These are phyloP conservation scores for Aspergillus saccharolyticus DNA, from an alignment of 495 filamentous ascomycete genomes.

Conservation along the genomic window DNA sequence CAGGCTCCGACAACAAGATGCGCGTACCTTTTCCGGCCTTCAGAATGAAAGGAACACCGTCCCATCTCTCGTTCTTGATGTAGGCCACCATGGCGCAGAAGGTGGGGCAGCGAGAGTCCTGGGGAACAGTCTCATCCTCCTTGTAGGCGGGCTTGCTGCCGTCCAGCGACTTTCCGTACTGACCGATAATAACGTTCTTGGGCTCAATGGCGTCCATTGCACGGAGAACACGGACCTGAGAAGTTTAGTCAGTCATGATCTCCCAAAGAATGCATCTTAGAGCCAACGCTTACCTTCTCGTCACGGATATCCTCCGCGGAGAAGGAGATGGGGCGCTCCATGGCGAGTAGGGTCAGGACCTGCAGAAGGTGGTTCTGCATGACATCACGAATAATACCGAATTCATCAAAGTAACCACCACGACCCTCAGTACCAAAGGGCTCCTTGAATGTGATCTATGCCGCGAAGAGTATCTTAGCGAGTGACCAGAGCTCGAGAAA, in stretches of 20 bases:
- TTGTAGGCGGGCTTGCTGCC: constrained; percentile 97
- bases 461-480: constrained; percentile 3
- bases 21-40: constrained; percentile 88
- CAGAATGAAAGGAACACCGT: constrained; percentile 98
- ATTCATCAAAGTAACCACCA: constrained; percentile 99
- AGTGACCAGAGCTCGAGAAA: not conserved
- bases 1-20: not conserved
- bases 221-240: constrained; percentile 72
- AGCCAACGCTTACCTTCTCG: constrained; percentile 70
- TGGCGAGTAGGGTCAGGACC: constrained; percentile 90
- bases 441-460: constrained; percentile 95
- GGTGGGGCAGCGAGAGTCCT: constrained; percentile 94
- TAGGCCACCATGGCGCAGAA: constrained; percentile 96
- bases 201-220: constrained; percentile 94
- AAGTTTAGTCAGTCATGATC: not conserved
- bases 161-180: constrained; percentile 95
- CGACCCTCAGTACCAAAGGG: constrained; percentile 99
- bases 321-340: constrained; percentile 98
- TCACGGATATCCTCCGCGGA: constrained; percentile 98
- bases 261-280: not conserved
- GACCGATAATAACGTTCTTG: constrained; percentile 99
- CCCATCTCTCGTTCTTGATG: constrained; percentile 99
- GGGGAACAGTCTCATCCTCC: constrained; percentile 97
- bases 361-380: constrained; percentile 97
- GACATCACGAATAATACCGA: constrained; percentile 98